phyloP scores from a whole-genome alignment of 257 asterid species.

The Solanum pennellii region DNA sequence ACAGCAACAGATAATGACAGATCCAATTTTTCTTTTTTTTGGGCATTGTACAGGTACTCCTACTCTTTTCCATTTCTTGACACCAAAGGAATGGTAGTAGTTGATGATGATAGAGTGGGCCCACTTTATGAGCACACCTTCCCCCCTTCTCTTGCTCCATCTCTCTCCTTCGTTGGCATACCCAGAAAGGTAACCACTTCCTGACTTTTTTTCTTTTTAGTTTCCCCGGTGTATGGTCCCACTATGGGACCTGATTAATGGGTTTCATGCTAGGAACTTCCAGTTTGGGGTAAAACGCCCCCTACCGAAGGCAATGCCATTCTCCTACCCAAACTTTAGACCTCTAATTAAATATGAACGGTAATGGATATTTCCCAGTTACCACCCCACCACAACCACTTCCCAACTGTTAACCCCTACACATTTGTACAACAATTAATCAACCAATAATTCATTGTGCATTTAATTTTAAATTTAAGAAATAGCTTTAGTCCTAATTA shows the following conservation, averaged over 20 bases:
- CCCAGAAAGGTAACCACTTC: constrained; percentile 57
- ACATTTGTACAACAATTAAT: background rate
- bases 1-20: background rate
- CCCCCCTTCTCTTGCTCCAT: constrained; percentile 82
- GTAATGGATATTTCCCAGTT: background rate
- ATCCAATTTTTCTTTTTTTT: background rate
- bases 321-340: background rate
- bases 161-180: constrained; percentile 71
- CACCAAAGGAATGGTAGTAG: constrained; percentile 72
- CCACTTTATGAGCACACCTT: constrained; percentile 90
- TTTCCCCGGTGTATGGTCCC: background rate
- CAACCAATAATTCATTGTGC: background rate
- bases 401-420: background rate
- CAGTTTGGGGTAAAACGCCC: background rate
- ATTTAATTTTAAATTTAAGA: background rate
- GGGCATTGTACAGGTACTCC: constrained; percentile 41
- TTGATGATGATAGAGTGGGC: constrained; percentile 82
- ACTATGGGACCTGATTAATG: background rate
- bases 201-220: background rate
- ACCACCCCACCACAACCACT: background rate
- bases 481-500: background rate
- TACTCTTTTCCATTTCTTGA: constrained; percentile 90
- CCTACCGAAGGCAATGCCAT: background rate
- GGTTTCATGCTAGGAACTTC: background rate
- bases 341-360: background rate